phyloP scores from a whole-genome alignment of 345 rosid genomes.

The Hibiscus trionum region DNA sequence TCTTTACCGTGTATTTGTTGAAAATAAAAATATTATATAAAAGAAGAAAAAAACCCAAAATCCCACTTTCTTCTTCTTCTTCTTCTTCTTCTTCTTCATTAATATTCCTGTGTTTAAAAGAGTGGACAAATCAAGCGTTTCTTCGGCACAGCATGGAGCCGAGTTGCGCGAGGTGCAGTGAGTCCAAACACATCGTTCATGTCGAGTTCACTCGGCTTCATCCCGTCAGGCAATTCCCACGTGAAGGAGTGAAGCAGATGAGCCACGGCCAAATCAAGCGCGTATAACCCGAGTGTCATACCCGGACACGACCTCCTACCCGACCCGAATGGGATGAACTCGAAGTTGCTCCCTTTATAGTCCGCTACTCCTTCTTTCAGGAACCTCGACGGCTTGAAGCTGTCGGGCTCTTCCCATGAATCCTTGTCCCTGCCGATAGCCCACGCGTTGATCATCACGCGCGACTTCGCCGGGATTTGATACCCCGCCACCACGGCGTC shows the following conservation, averaged over 20 bases:
- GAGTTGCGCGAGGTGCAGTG: conserved; percentile 74
- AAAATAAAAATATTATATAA: too few relatives aligned
- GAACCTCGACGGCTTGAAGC: conserved; percentile 69
- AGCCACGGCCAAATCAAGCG: conserved; percentile 62
- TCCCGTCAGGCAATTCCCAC: conserved; percentile 86
- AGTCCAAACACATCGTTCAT: conserved; percentile 82
- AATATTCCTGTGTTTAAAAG: conserved; percentile 11
- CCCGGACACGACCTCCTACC: conserved; percentile 94
- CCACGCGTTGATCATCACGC: conserved; percentile 70
- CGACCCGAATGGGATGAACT: conserved; percentile 90
- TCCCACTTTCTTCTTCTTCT: not conserved
- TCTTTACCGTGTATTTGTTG: not conserved
- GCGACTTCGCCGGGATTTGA: conserved; percentile 52
- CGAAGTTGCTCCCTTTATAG: conserved; percentile 67
- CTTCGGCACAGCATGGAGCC: conserved; percentile 61
- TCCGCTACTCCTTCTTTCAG: conserved; percentile 54
- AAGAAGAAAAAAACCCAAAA: too few relatives aligned
- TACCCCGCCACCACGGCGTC: conserved; percentile 56
- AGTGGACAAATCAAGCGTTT: conserved; percentile 43
- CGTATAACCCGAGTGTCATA: conserved; percentile 83
- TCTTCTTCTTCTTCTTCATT: not conserved
- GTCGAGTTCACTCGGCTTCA: conserved; percentile 79
- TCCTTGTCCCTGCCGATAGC: conserved; percentile 66
- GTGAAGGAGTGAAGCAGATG: conserved; percentile 63
- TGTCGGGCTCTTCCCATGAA: conserved; percentile 70